These are phyloP conservation scores for Thalassiosira ordinaria DNA, from an alignment of 352 stramenopile genomes.

Conservation along the genomic window DNA sequence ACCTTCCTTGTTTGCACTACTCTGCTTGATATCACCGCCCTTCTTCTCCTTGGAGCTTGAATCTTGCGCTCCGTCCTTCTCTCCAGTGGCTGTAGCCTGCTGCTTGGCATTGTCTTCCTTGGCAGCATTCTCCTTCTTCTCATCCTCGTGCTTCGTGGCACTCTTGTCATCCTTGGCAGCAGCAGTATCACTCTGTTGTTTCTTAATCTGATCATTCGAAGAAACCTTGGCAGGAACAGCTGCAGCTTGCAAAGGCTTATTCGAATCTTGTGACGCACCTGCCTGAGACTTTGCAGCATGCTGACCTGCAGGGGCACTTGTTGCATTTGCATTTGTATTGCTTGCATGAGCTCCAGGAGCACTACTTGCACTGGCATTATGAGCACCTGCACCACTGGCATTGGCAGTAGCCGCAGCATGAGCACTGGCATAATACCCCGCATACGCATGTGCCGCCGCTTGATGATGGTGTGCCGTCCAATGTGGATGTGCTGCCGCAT, in stretches of 20 bases:
- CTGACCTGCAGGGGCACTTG: too few relatives aligned
- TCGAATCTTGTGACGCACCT: too few relatives aligned
- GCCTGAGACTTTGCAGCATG: too few relatives aligned
- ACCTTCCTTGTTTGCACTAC: too few relatives aligned
- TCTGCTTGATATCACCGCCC: neutral
- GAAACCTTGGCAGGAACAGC: neutral
- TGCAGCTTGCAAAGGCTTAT: too few relatives aligned
- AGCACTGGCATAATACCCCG: constrained; percentile 13
- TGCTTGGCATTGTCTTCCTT: neutral
- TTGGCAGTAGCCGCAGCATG: neutral
- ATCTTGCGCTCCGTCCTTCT: neutral
- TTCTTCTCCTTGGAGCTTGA: neutral
- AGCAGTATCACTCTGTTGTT: neutral
- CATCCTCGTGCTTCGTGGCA: neutral
- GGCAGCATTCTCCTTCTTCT: neutral
- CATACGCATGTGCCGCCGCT: constrained; percentile 4
- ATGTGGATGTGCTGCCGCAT: too few relatives aligned
- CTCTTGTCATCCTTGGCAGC: neutral
- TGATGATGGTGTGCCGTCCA: neutral
- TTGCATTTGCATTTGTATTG: too few relatives aligned
- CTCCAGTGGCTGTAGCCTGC: neutral
- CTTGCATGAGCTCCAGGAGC: too few relatives aligned
- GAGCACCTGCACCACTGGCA: neutral
- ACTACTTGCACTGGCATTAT: too few relatives aligned
- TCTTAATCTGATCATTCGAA: neutral